Percentiles rank a stretch among this genome's conserved stretches.
Conservation (phyloP, 2,329 filamentous ascomycete species). For the Emmonsiellopsis sp. region DNA sequence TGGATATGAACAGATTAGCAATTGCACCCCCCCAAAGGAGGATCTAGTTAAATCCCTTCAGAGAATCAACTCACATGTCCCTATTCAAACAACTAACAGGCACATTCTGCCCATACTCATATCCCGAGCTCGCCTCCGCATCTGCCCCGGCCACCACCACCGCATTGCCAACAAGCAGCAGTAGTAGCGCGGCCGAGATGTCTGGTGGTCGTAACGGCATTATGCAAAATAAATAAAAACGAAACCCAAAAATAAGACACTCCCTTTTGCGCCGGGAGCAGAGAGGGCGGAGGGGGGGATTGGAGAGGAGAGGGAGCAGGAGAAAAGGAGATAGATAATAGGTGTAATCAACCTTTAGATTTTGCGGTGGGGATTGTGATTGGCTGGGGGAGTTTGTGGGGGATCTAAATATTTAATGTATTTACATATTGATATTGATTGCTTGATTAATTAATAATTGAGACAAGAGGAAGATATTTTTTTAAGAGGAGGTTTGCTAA, state of each 20-base stretch:
- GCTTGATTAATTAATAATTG: too few species aligned
- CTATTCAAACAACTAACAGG: slow-evolving; percentile 45
- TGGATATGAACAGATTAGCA: slow-evolving; percentile 29
- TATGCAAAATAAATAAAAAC: background rate
- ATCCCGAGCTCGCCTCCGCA: slow-evolving; percentile 20
- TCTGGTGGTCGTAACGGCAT: background rate
- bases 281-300: background rate
- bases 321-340: background rate
- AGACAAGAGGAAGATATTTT: too few species aligned
- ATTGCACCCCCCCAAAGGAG: background rate
- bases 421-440: too few species aligned
- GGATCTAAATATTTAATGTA: too few species aligned
- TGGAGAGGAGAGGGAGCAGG: background rate
- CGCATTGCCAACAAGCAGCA: slow-evolving; percentile 3
- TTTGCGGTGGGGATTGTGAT: too few species aligned
- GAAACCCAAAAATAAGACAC: background rate
- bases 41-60: background rate
- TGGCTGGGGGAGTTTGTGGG: too few species aligned
- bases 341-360: too few species aligned
- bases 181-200: background rate
- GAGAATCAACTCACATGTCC: slow-evolving; percentile 35
- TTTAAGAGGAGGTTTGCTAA: too few species aligned
- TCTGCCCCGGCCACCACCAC: background rate
- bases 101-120: slow-evolving; percentile 41
- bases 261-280: background rate